phyloP scores from a whole-genome alignment of 2,329 filamentous ascomycete species.

The Plectosphaerella sp. region DNA sequence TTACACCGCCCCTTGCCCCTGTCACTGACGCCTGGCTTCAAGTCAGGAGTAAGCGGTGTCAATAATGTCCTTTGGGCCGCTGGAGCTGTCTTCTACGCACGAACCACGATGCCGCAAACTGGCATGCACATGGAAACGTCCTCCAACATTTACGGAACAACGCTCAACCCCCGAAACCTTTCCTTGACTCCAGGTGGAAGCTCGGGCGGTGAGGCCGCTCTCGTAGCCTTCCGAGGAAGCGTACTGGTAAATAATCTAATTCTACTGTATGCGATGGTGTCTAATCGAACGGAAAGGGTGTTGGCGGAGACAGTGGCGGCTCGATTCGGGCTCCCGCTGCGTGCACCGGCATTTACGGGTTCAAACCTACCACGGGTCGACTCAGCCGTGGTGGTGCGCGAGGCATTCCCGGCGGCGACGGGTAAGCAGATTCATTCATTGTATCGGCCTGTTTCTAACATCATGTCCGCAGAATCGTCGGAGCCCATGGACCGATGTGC shows the following conservation, averaged over 20 bases:
- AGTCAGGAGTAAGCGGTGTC: constrained; percentile 1
- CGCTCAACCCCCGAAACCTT: constrained; percentile 1
- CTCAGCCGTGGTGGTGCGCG: neutral
- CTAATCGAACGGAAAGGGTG: neutral
- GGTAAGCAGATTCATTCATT: neutral
- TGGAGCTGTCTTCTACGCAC: constrained; percentile 1
- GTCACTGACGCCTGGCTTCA: neutral
- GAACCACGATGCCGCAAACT: constrained; percentile 1
- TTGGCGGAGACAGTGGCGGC: constrained; percentile 1
- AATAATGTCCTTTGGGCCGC: neutral
- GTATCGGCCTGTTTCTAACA: neutral
- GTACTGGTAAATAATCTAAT: neutral
- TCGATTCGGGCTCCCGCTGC: constrained; percentile 1
- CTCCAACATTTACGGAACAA: constrained; percentile 3
- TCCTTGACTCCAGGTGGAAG: neutral
- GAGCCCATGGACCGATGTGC: neutral
- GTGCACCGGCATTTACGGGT: neutral
- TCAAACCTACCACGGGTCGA: neutral
- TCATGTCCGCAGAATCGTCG: neutral
- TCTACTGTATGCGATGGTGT: neutral
- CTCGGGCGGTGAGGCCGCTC: constrained; percentile 1
- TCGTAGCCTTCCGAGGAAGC: constrained; percentile 1
- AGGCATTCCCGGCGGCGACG: neutral
- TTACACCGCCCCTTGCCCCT: too few species aligned
- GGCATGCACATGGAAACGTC: constrained; percentile 3